phyloP scores from a whole-genome alignment of 1,139 yeast species.

The Pichia inconspicua region DNA sequence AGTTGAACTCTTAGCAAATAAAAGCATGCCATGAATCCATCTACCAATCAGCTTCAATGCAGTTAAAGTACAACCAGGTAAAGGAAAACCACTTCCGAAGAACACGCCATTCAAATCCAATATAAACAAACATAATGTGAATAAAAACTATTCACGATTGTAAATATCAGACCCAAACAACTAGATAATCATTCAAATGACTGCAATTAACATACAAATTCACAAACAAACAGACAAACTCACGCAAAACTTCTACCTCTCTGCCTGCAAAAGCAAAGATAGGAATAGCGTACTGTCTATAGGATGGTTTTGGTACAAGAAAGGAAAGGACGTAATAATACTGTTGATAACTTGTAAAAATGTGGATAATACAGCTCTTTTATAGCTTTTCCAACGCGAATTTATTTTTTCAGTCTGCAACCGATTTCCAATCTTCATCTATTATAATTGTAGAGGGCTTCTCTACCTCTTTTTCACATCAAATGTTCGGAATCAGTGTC shows the following conservation, averaged over 20 bases:
- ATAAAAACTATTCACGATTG: constrained; percentile 14
- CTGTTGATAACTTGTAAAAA: background rate
- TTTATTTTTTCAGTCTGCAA: background rate
- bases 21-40: background rate
- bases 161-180: background rate
- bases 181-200: constrained; percentile 6
- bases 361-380: constrained; percentile 1
- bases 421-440: no score
- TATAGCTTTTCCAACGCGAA: constrained; percentile 1
- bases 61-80: constrained; percentile 6
- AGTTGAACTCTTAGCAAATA: constrained; percentile 3
- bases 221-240: constrained; percentile 1
- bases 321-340: constrained; percentile 9
- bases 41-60: background rate
- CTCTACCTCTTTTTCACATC: background rate
- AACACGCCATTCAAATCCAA: constrained; percentile 6
- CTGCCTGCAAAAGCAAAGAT: constrained; percentile 7
- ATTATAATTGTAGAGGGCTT: constrained; percentile 1
- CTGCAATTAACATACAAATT: background rate
- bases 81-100: constrained; percentile 10
- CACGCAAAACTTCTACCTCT: background rate
- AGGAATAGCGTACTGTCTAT: constrained; percentile 29
- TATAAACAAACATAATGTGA: constrained; percentile 4
- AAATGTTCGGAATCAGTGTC: constrained; percentile 6
- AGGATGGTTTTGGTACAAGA: constrained; percentile 28